phyloP scores from a whole-genome alignment of 164 flowering plant species.

The Tetracentron sinense region DNA sequence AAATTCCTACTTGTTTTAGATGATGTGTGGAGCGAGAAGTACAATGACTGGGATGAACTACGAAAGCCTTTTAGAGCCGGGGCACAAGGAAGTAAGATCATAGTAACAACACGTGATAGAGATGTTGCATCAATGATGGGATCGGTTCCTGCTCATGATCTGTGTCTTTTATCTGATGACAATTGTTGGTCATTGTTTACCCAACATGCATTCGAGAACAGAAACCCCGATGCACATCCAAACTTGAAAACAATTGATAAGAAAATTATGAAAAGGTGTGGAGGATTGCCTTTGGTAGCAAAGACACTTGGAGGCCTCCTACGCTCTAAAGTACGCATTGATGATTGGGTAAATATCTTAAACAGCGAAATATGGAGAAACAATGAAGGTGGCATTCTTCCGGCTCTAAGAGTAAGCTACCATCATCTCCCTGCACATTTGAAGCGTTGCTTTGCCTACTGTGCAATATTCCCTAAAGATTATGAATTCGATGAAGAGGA shows the following conservation, averaged over 20 bases:
- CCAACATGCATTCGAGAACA: constrained; percentile 16
- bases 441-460: constrained; percentile 31
- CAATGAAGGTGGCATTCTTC: constrained; percentile 3
- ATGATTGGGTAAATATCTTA: constrained; percentile 18
- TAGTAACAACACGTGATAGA: constrained; percentile 27
- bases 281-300: constrained; percentile 30
- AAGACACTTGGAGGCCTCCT: constrained; percentile 26
- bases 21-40: constrained; percentile 14
- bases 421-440: constrained; percentile 20
- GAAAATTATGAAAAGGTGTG: constrained; percentile 26
- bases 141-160: too few species aligned
- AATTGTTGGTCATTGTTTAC: constrained; percentile 27
- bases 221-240: too few species aligned
- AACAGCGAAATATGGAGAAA: constrained; percentile 19
- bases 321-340: background rate
- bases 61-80: constrained; percentile 16
- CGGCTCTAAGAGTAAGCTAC: constrained; percentile 22
- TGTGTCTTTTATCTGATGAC: constrained; percentile 14
- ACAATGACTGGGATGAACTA: constrained; percentile 17
- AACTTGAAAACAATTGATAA: constrained; percentile 13
- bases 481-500: constrained; percentile 5
- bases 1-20: constrained; percentile 11
- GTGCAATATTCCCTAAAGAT: constrained; percentile 22
- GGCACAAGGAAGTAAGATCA: constrained; percentile 25
- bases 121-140: constrained; percentile 13